Percentiles rank a stretch among this genome's conserved stretches.
Evolutionary conservation across 2,329 filamentous ascomycete species (phyloP).

Genomic region (Alternaria infectoria): DNA sequence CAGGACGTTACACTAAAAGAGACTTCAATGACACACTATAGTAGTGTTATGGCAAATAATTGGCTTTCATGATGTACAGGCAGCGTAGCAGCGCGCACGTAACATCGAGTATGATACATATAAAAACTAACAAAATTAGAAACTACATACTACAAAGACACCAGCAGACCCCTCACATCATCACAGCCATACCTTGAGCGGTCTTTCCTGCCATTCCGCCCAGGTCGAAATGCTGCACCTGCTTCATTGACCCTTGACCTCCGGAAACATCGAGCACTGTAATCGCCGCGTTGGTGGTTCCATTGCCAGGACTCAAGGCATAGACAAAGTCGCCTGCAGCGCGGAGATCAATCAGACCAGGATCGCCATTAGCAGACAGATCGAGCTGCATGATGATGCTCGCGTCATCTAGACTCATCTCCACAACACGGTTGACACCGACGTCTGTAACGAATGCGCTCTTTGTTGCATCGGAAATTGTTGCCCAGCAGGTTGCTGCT

Average conservation of each 20-base stretch:
- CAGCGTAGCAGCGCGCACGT: background rate
- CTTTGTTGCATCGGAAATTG: conserved; percentile 56
- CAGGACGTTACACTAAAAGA: background rate
- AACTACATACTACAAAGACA: background rate
- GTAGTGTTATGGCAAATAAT: background rate
- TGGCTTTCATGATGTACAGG: background rate
- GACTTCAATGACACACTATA: background rate
- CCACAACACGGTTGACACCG: conserved; percentile 59
- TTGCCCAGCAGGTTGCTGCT: conserved; percentile 64
- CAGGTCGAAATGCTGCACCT: conserved; percentile 50
- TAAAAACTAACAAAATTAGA: background rate
- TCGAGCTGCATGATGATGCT: conserved; percentile 55
- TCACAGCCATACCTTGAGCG: conserved; percentile 47
- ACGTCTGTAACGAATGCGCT: conserved; percentile 67
- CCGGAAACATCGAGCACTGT: conserved; percentile 49
- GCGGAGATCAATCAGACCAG: conserved; percentile 63
- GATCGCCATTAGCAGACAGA: conserved; percentile 50
- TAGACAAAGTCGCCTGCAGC: conserved; percentile 64
- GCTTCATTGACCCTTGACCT: conserved; percentile 28
- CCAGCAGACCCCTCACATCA: conserved; percentile 14
- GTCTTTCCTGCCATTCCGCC: conserved; percentile 29
- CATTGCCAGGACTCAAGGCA: conserved; percentile 62
- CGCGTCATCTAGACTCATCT: conserved; percentile 61
- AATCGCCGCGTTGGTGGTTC: conserved; percentile 44
- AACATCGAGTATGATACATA: background rate